Percentiles rank a stretch among this genome's conserved stretches.
Conservation (phyloP, 2,329 filamentous ascomycete species). For the Aaosphaeria arxii region DNA sequence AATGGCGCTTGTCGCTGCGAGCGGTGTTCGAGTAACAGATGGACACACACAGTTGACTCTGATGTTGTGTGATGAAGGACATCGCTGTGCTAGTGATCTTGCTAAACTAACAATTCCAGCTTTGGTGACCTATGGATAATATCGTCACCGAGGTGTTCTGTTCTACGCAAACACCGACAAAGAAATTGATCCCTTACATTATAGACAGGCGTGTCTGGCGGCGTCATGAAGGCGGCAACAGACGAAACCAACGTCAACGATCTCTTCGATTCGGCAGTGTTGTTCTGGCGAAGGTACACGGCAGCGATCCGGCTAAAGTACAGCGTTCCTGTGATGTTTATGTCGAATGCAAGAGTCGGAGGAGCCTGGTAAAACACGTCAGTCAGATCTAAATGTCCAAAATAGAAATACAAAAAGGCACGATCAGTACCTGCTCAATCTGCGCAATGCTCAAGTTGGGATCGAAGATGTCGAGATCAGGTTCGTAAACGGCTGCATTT, state of each 20-base stretch:
- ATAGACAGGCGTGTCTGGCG: background rate
- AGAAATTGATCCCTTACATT: background rate
- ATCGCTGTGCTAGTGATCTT: background rate
- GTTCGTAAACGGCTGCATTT: background rate
- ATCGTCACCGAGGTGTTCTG: background rate
- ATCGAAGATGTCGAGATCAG: background rate
- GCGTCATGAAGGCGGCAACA: background rate
- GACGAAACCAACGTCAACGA: background rate
- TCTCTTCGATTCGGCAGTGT: background rate
- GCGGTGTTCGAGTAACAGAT: background rate
- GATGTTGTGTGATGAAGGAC: background rate
- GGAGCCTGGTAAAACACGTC: background rate
- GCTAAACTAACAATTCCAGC: background rate
- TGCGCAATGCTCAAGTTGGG: background rate
- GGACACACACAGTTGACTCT: background rate
- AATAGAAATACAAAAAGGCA: background rate
- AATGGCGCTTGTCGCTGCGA: background rate
- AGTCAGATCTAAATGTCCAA: background rate
- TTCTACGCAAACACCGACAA: background rate
- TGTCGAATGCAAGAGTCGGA: background rate
- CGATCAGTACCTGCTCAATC: background rate
- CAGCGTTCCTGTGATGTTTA: background rate
- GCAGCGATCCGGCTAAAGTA: background rate
- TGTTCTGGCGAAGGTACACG: background rate
- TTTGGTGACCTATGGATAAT: background rate